A percentile compares a stretch with the other conserved stretches of the same genome.
Conservation (phyloP, 83 land plant genomes). For the Diphasiastrum complanatum region DNA sequence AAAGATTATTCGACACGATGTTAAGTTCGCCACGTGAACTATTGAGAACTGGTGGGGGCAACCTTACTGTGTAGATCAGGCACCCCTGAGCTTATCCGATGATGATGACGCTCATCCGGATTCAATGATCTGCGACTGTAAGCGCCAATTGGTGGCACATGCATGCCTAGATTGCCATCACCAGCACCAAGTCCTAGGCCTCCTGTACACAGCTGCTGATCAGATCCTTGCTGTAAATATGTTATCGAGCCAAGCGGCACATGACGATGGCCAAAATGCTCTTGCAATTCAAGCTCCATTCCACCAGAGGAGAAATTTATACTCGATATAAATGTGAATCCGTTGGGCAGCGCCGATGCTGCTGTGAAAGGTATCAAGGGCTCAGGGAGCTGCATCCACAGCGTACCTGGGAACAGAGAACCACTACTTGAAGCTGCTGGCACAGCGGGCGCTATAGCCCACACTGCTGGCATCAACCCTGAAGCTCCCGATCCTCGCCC, state of each 20-base stretch:
- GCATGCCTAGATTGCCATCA: slow-evolving; percentile 25
- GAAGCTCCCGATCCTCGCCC: slow-evolving; percentile 1
- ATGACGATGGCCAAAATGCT: slow-evolving; percentile 25
- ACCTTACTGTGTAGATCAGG: slow-evolving; percentile 30
- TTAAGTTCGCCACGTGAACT: too few relatives aligned
- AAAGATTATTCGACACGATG: too few relatives aligned
- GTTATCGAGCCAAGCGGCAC: slow-evolving; percentile 30
- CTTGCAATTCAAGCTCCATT: slow-evolving; percentile 25
- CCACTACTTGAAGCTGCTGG: slow-evolving; percentile 24
- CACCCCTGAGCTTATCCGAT: slow-evolving; percentile 21
- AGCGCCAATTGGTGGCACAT: slow-evolving; percentile 24
- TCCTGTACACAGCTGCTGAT: slow-evolving; percentile 16
- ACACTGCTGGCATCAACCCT: slow-evolving; percentile 28
- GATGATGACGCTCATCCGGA: slow-evolving; percentile 20
- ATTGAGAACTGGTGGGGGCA: slow-evolving; percentile 26
- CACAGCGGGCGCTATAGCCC: slow-evolving; percentile 29
- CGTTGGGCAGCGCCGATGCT: slow-evolving; percentile 21
- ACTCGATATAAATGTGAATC: slow-evolving; percentile 27
- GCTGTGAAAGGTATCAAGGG: slow-evolving; percentile 15
- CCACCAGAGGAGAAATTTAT: slow-evolving; percentile 26
- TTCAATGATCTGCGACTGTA: slow-evolving; percentile 25
- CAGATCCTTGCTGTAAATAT: slow-evolving; percentile 22
- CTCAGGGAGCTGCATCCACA: slow-evolving; percentile 20
- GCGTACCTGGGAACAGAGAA: slow-evolving; percentile 22
- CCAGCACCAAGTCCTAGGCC: slow-evolving; percentile 27